A percentile compares a stretch with the other conserved stretches of the same genome.
phyloP scores from a whole-genome alignment of 2,329 filamentous ascomycete genomes.

The Aureobasidium sp. region DNA sequence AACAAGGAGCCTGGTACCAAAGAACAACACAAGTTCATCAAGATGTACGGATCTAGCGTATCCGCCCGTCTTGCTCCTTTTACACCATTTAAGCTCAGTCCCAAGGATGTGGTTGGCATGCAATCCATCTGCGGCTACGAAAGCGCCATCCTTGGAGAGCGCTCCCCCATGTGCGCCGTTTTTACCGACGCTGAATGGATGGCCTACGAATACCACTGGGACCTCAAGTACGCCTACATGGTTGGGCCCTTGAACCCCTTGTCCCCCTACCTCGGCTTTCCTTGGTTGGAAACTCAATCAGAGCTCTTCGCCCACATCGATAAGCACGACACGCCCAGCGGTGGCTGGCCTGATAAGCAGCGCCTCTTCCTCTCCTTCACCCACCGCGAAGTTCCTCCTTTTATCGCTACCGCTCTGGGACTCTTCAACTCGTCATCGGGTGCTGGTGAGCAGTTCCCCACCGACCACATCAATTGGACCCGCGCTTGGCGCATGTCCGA shows the following conservation, averaged over 20 bases:
- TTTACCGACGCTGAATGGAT: conserved; percentile 20
- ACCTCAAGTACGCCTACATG: conserved; percentile 19
- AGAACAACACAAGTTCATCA: conserved; percentile 26
- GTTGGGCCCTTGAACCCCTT: conserved; percentile 18
- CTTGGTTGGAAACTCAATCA: conserved; percentile 16
- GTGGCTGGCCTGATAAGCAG: conserved; percentile 12
- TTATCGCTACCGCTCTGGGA: conserved; percentile 18
- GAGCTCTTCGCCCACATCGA: conserved; percentile 11
- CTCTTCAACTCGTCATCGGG: conserved; percentile 18
- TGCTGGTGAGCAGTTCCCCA: conserved; percentile 17
- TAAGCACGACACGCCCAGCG: conserved; percentile 9
- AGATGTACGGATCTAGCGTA: conserved; percentile 24
- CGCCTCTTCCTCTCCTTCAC: conserved; percentile 20
- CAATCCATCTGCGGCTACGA: conserved; percentile 20
- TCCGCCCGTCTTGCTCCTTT: conserved; percentile 20
- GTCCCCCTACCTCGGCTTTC: conserved; percentile 19
- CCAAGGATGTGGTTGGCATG: conserved; percentile 18
- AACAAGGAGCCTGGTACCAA: conserved; percentile 27
- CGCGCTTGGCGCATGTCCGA: conserved; percentile 19
- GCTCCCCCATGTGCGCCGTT: conserved; percentile 14
- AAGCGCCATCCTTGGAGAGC: conserved; percentile 17
- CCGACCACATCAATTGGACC: conserved; percentile 18
- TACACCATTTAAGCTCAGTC: conserved; percentile 15
- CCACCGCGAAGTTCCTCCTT: conserved; percentile 19
- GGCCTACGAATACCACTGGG: conserved; percentile 20